phyloP scores from a whole-genome alignment of 75 land plant genomes.

The Ceratopteris richardii region DNA sequence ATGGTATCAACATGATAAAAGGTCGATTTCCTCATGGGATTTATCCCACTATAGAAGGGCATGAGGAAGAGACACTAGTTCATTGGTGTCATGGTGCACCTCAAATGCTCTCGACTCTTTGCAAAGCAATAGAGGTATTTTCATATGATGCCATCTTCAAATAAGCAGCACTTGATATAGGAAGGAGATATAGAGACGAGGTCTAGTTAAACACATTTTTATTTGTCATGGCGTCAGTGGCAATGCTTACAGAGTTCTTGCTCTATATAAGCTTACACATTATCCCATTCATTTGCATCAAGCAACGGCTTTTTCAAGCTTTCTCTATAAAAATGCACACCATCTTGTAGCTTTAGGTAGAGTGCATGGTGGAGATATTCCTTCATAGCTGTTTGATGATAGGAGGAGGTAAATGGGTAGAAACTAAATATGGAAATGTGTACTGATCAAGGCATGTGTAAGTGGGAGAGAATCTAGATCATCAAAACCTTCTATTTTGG shows the following conservation, averaged over 20 bases:
- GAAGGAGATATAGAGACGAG: constrained; percentile 87
- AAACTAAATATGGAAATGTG: too few species aligned
- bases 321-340: constrained; percentile 45
- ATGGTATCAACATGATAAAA: constrained; percentile 79
- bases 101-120: constrained; percentile 70
- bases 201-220: constrained; percentile 68
- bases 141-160: constrained; percentile 42
- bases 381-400: constrained; percentile 83
- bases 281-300: constrained; percentile 42
- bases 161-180: constrained; percentile 77
- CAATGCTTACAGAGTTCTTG: constrained; percentile 71
- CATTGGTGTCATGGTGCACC: constrained; percentile 99
- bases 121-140: constrained; percentile 84
- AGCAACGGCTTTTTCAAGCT: constrained; percentile 70
- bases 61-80: constrained; percentile 52
- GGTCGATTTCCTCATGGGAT: constrained; percentile 70
- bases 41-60: constrained; percentile 73
- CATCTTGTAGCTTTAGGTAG: constrained; percentile 50
- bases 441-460: too few species aligned
- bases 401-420: too few species aligned
- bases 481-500: too few species aligned
- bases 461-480: too few species aligned
- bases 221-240: constrained; percentile 90
- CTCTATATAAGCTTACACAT: constrained; percentile 68
- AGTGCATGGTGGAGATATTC: constrained; percentile 88